Conservation (phyloP, 2,329 filamentous ascomycete species). For the Fusarium beomiforme region DNA sequence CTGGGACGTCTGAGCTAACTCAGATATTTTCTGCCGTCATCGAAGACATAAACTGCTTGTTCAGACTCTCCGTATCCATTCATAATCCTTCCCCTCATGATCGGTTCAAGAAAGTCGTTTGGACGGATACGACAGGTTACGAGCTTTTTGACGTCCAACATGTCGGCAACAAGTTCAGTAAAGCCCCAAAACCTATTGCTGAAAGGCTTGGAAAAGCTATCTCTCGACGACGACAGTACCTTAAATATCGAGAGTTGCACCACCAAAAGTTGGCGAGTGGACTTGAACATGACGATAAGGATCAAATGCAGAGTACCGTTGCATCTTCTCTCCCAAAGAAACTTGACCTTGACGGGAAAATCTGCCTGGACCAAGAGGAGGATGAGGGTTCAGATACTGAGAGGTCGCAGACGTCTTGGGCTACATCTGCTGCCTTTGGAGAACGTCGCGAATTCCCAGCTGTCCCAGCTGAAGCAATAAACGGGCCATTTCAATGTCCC, state of each 20-base stretch:
- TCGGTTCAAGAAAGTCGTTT: neutral
- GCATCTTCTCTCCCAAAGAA: neutral
- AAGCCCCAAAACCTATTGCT: rapidly evolving
- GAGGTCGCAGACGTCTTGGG: neutral
- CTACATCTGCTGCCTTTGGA: neutral
- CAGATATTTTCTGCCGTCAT: neutral
- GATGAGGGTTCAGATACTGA: neutral
- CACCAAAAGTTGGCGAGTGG: neutral
- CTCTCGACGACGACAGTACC: slow-evolving; percentile 2
- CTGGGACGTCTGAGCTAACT: neutral
- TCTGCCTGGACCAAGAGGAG: rapidly evolving
- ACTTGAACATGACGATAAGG: rapidly evolving
- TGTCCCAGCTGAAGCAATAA: neutral
- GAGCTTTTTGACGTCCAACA: slow-evolving; percentile 11
- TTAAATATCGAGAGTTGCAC: slow-evolving; percentile 12
- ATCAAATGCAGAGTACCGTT: neutral
- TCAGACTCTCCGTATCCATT: neutral
- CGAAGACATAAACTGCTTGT: slow-evolving; percentile 4
- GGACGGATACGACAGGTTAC: neutral
- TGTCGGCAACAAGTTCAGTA: neutral
- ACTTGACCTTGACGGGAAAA: rapidly evolving
- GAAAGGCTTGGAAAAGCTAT: neutral
- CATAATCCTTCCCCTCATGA: slow-evolving; percentile 21
- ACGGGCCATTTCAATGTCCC: slow-evolving; percentile 1
- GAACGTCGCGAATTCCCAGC: rapidly evolving